These are phyloP conservation scores for Jamesozyma jinghongensis DNA, from an alignment of 805 yeast species.

Conservation along the genomic window DNA sequence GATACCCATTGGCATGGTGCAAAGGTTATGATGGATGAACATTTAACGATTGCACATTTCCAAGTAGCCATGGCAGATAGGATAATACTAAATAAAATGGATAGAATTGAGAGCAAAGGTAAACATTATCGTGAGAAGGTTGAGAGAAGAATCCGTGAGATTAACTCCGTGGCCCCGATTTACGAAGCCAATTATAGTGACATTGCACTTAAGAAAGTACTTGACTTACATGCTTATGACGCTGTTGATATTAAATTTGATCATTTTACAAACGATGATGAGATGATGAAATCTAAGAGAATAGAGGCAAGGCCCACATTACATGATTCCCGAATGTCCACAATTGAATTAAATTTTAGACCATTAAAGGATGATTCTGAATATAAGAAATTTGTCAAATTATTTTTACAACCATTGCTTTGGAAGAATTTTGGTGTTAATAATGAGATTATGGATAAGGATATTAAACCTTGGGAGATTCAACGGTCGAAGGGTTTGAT, in stretches of 20 bases:
- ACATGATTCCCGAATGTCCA: conserved; percentile 47
- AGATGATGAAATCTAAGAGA: conserved; percentile 1
- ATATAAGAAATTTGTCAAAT: conserved; percentile 40
- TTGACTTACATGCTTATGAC: conserved; percentile 77
- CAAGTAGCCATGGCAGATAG: conserved; percentile 89
- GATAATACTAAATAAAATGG: conserved; percentile 71
- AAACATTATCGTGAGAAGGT: conserved; percentile 26
- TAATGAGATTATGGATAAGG: conserved; percentile 29
- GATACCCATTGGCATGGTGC: conserved; percentile 64
- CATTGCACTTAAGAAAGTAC: conserved; percentile 49
- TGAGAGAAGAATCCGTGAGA: conserved; percentile 30
- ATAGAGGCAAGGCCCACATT: conserved; percentile 19
- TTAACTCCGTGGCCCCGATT: conserved; percentile 64
- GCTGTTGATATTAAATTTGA: conserved; percentile 9
- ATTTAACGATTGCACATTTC: conserved; percentile 71
- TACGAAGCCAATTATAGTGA: conserved; percentile 67
- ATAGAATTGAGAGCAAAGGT: conserved; percentile 32
- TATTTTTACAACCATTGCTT: conserved; percentile 56
- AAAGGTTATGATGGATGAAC: conserved; percentile 32
- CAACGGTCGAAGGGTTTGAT: conserved; percentile 78
- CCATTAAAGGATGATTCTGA: conserved; percentile 30
- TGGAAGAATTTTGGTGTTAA: conserved; percentile 54
- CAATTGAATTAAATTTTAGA: conserved; percentile 42
- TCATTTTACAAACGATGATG: neutral
- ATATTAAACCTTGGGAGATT: conserved; percentile 39